A percentile compares a stretch with the other conserved stretches of the same genome.
These are phyloP conservation scores for Cyphellophora europaea DNA, from an alignment of 2,329 filamentous ascomycete genomes.

Conservation along the genomic window DNA sequence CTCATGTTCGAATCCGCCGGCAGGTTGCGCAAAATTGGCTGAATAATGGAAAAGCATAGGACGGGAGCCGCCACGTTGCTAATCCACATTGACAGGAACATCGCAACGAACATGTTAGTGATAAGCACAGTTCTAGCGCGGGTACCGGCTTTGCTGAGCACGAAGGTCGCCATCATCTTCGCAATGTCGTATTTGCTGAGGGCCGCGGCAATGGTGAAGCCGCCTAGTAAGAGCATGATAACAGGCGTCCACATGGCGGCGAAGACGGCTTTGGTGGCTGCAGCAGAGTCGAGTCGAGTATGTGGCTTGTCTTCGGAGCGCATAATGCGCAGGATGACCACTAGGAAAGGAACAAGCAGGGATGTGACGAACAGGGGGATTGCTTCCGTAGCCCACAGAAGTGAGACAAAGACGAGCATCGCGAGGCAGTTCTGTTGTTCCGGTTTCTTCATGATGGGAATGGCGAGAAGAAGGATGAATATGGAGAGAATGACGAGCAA, in stretches of 20 bases:
- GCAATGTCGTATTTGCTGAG: conserved; percentile 96
- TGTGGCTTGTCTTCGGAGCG: conserved; percentile 64
- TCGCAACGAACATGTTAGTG: conserved; percentile 98
- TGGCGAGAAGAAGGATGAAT: conserved; percentile 63
- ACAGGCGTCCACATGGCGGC: conserved; percentile 98
- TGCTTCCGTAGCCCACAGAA: conserved; percentile 94
- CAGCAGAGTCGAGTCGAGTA: conserved; percentile 64
- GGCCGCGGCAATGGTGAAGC: conserved; percentile 91
- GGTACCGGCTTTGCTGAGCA: conserved; percentile 92
- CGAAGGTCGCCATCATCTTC: conserved; percentile 91
- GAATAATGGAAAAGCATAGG: conserved; percentile 94
- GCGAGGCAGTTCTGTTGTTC: conserved; percentile 97
- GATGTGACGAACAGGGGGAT: conserved; percentile 97
- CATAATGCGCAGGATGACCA: conserved; percentile 76
- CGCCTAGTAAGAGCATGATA: conserved; percentile 93
- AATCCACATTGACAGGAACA: conserved; percentile 98
- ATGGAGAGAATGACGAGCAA: conserved; percentile 61
- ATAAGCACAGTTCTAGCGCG: conserved; percentile 79
- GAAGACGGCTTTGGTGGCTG: conserved; percentile 77
- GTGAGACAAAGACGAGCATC: conserved; percentile 83
- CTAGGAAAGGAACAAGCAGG: conserved; percentile 84
- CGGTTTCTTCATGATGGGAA: conserved; percentile 73
- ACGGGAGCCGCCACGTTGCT: conserved; percentile 97
- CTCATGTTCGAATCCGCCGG: conserved; percentile 86
- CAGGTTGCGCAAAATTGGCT: conserved; percentile 90